Percentiles rank a stretch among this genome's conserved stretches.
phyloP scores from a whole-genome alignment of 2,329 filamentous ascomycete species.

The Apiospora arundinis region DNA sequence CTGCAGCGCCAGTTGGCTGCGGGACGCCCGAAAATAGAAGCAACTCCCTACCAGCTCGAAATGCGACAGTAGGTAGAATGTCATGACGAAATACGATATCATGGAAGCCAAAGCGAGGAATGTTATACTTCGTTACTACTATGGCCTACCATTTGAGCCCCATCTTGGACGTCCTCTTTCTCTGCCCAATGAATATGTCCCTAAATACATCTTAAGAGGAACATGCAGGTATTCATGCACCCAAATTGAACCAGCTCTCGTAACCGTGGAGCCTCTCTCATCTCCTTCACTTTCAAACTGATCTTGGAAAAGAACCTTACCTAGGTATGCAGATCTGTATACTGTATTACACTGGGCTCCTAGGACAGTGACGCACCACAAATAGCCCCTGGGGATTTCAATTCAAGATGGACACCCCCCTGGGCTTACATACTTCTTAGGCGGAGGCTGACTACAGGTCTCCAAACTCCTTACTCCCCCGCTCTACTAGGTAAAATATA shows the following conservation, averaged over 20 bases:
- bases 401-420: conserved; percentile 1
- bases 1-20: neutral
- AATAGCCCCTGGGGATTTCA: conserved; percentile 17
- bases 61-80: neutral
- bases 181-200: neutral
- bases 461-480: conserved; percentile 2
- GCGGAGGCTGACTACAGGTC: conserved; percentile 7
- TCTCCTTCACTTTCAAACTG: too few species aligned
- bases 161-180: neutral
- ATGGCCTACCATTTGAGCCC: neutral
- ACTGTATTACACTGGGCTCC: neutral
- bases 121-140: neutral
- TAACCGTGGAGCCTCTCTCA: too few species aligned
- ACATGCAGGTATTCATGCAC: too few species aligned
- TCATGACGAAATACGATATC: neutral
- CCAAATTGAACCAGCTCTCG: neutral
- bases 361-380: conserved; percentile 4
- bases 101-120: neutral
- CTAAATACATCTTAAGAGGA: neutral
- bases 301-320: too few species aligned
- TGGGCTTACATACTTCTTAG: neutral
- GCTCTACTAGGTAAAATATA: neutral
- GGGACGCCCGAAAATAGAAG: conserved; percentile 3
- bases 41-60: neutral
- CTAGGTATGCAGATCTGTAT: neutral